These are phyloP conservation scores for Boletus speciosus DNA, from an alignment of 768 basidiomycete genomes.

Conservation along the genomic window DNA sequence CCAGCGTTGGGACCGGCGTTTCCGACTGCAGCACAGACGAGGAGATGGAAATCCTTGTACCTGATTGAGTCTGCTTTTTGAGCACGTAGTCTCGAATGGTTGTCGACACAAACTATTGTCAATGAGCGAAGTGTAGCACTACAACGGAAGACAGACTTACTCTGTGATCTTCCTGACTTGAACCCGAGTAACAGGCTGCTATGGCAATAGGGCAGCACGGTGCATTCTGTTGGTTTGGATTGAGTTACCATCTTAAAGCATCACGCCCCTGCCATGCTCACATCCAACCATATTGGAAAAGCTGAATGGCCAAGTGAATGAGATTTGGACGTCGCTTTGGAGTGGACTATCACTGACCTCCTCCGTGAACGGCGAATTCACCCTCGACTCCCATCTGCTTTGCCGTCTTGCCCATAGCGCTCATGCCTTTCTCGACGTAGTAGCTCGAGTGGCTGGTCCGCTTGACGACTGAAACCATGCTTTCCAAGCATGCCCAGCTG, in stretches of 20 bases:
- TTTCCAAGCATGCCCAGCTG: conserved; percentile 74
- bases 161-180: conserved; percentile 74
- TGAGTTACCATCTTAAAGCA: conserved; percentile 1
- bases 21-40: conserved; percentile 29
- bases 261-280: conserved; percentile 24
- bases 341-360: conserved; percentile 51
- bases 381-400: conserved; percentile 67
- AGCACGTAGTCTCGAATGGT: conserved; percentile 68
- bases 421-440: conserved; percentile 86
- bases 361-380: conserved; percentile 66
- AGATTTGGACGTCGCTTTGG: background rate
- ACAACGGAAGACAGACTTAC: conserved; percentile 43
- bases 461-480: conserved; percentile 75
- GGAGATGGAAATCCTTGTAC: conserved; percentile 19
- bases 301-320: conserved; percentile 40
- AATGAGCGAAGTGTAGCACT: background rate
- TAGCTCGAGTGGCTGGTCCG: conserved; percentile 82
- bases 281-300: conserved; percentile 84
- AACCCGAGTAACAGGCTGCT: conserved; percentile 77
- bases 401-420: conserved; percentile 75
- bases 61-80: conserved; percentile 42
- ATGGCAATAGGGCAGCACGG: conserved; percentile 81
- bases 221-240: conserved; percentile 51
- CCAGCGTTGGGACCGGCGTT: conserved; percentile 27
- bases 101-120: conserved; percentile 54